Evolutionary conservation across 2,329 filamentous ascomycete genomes (phyloP), one percentile per base, ranked within the genome.

Genomic region (Hymenoscyphus albidus): DNA sequence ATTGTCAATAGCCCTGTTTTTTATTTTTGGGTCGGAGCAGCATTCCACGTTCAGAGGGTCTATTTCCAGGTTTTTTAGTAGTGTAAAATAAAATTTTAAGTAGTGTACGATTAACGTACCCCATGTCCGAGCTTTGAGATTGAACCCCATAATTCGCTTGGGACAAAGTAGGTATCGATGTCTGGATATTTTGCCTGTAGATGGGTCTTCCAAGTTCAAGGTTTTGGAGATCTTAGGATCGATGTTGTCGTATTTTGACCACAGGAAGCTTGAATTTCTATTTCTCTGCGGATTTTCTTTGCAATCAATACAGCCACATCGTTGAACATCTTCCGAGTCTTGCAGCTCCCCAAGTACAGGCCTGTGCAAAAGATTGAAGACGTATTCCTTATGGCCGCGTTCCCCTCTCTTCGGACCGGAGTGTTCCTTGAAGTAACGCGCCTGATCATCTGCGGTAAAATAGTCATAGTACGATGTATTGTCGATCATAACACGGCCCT

Each of bases 161-260:
- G 42, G 42, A 18, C 51, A 55, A 55, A 55, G 51, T 31, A 55
- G 14, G 14, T 55, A 55, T 31, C 51, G 51, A 55, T 55, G 51
- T 32, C 10, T 27, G 13, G 51, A 16, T 27, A 27, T 32, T 13
- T 55, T 18, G 13, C 31, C 31, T n/a, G 51, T 32, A 27, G 2
- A 7, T 31, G 18, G 51, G 18, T 27, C 51, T 31, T 55, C 18
- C 18, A 55, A 31, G 14, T 55, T 10, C 51, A 55, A 16, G 31
- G 13, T 55, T 18, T 55, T 31, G 22, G 18, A 13, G 2, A 6
- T 14, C 51, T 55, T 55, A 5, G 51, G 51, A 13, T 55, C 51
- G 9, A 55, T 27, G 22, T 27, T 27, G 13, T 55, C 51, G 22
- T 55, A 55, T 12, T 32, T 12, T 27, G 51, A 27, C 51, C 51